These are phyloP conservation scores for Acer saccharum DNA, from an alignment of 345 rosid species.

Conservation along the genomic window DNA sequence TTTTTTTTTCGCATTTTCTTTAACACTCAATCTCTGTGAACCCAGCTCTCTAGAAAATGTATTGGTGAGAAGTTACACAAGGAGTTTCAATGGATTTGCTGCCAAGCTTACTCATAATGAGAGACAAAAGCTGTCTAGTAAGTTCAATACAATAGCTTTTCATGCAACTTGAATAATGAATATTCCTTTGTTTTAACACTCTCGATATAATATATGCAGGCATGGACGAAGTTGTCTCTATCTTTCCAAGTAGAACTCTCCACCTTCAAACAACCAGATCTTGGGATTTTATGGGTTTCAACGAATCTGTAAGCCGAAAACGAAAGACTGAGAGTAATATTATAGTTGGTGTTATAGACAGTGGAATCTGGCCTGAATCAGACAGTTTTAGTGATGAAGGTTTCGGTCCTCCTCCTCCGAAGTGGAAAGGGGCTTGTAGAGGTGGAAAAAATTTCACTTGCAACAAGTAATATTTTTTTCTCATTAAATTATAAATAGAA, in stretches of 20 bases:
- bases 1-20: not conserved
- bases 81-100: conserved; percentile 57
- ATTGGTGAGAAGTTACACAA: conserved; percentile 38
- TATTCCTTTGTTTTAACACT: not conserved
- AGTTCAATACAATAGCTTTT: not conserved
- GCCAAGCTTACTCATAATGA: conserved; percentile 43
- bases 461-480: conserved; percentile 38
- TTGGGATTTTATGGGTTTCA: conserved; percentile 53
- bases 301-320: not conserved
- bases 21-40: not conserved
- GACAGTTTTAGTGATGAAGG: conserved; percentile 48
- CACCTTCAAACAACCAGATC: conserved; percentile 47
- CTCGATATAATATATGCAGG: conserved; percentile 14
- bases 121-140: conserved; percentile 34
- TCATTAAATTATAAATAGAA: not conserved
- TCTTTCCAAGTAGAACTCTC: conserved; percentile 31
- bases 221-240: conserved; percentile 34
- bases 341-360: conserved; percentile 42
- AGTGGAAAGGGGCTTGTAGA: conserved; percentile 50
- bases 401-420: conserved; percentile 50
- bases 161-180: not conserved
- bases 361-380: conserved; percentile 52
- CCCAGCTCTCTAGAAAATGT: conserved; percentile 18
- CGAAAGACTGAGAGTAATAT: conserved; percentile 23
- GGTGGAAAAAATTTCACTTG: conserved; percentile 49